Conservation (phyloP, 2,329 filamentous ascomycete genomes). For the Diaporthe australafricana region DNA sequence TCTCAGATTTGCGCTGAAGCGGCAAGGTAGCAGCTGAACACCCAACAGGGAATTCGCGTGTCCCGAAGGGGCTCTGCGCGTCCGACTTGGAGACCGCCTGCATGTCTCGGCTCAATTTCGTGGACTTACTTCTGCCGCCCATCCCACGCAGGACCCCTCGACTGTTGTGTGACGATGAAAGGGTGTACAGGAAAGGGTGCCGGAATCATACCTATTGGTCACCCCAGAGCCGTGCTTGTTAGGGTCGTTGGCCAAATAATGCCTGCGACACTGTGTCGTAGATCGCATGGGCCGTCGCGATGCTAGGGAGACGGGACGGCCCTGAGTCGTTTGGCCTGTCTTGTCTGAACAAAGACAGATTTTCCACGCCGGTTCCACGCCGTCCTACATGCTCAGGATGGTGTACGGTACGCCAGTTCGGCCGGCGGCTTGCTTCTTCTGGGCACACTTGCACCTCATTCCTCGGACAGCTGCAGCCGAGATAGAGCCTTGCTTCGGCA, state of each 20-base stretch:
- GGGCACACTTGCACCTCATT: neutral
- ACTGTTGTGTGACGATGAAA: neutral
- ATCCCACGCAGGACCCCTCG: neutral
- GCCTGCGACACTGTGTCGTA: neutral
- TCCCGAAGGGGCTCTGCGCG: neutral
- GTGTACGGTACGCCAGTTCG: neutral
- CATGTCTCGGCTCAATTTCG: slow-evolving; percentile 33
- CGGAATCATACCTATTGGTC: neutral
- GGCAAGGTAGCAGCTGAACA: neutral
- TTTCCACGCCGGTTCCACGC: neutral
- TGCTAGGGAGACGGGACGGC: slow-evolving; percentile 5
- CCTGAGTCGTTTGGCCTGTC: neutral
- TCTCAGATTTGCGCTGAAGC: neutral
- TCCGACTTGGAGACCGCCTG: neutral
- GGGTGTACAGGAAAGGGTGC: neutral
- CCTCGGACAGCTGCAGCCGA: slow-evolving; percentile 10
- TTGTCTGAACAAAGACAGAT: neutral
- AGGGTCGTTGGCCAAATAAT: neutral
- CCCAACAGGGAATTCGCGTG: neutral
- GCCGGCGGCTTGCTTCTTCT: slow-evolving; percentile 1
- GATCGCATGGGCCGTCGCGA: neutral
- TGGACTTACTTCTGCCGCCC: neutral
- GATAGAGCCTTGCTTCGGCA: slow-evolving; percentile 17
- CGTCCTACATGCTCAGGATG: slow-evolving; percentile 19
- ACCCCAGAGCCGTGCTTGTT: neutral